Evolutionary conservation across 305 asterid genomes (phyloP), one percentile per base, ranked within the genome.

Genomic region (Nicotiana rustica): DNA sequence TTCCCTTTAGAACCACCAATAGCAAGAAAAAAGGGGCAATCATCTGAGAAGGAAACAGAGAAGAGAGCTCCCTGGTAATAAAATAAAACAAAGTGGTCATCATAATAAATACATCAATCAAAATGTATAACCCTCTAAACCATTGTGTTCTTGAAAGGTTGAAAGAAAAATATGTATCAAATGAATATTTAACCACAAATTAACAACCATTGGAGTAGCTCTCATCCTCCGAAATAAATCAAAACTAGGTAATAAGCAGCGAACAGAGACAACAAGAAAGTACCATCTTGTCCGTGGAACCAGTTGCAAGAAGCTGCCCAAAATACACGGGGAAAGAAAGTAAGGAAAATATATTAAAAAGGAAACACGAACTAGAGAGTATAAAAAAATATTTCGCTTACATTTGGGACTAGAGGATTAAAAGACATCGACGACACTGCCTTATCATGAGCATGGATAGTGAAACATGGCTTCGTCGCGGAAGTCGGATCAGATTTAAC

Each of bases 231-330:
- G n/a, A 18, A 56, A 57, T 57, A 15, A 57, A 57, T 57, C 62
- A 57, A 15, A 57, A 57, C 21, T 17, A 57, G 62, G 62, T 15
- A 68, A 41, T 1, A 49, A 60, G 21, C 3, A 35, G 12, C 17
- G 3, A 18, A 62, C 47, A 2, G 5, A 79, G 55, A 59, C 19
- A 38, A 73, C 64, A 84, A 60, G 82, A 77, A 75, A 76, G 36
- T 91, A 95, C 98, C 93, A 77, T 91, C 89, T 94, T 95, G 89
- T 95, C 99, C 86, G 85, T 88, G 62, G 97, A 94, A 81, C 95
- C 97, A 65, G 99, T 95, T 38, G 98, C 99, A 71, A 94, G 94
- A 88, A 95, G 92, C 98, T 95, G 90, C 86, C 85, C 86, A 81
- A 80, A 82, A 52, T 21, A 41, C 67, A 83, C 1, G 59, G 56